Evolutionary conservation across 768 basidiomycete species (phyloP).

Genomic region (Naganishia vishniacii): DNA sequence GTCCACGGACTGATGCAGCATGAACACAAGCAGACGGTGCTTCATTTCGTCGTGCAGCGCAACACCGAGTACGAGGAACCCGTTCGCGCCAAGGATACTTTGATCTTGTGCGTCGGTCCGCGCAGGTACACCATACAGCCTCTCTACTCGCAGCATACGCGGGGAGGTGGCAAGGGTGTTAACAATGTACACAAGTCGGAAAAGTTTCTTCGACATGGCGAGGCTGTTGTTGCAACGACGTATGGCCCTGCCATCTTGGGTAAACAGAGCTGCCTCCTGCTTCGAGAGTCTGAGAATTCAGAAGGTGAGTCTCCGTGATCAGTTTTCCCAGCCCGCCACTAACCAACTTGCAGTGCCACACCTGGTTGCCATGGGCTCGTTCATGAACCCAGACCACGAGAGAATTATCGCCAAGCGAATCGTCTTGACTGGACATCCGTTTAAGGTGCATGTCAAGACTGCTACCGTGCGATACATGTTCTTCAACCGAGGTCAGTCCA

Average conservation of each 20-base stretch:
- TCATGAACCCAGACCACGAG: slow-evolving; percentile 82
- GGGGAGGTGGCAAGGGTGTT: slow-evolving; percentile 77
- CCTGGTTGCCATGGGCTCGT: slow-evolving; percentile 82
- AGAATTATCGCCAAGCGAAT: slow-evolving; percentile 89
- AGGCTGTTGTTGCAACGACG: slow-evolving; percentile 67
- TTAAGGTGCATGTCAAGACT: slow-evolving; percentile 94
- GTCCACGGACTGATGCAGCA: slow-evolving; percentile 82
- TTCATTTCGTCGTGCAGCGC: slow-evolving; percentile 86
- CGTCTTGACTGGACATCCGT: slow-evolving; percentile 89
- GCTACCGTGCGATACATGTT: slow-evolving; percentile 99
- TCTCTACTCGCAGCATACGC: slow-evolving; percentile 81
- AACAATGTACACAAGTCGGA: slow-evolving; percentile 99
- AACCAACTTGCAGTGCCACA: slow-evolving; percentile 46
- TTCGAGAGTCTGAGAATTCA: slow-evolving; percentile 56
- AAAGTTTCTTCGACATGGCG: slow-evolving; percentile 76
- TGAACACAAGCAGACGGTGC: slow-evolving; percentile 88
- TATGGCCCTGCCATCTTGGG: slow-evolving; percentile 89
- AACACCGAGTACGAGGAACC: slow-evolving; percentile 89
- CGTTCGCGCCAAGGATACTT: slow-evolving; percentile 87
- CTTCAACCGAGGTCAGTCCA: slow-evolving; percentile 69
- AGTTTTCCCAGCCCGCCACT: slow-evolving; percentile 53
- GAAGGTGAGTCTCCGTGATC: slow-evolving; percentile 16
- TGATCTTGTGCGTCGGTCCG: slow-evolving; percentile 82
- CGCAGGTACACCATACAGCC: slow-evolving; percentile 78
- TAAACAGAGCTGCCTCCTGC: slow-evolving; percentile 68